Base-by-base conservation (phyloP, 1,284 basidiomycete genomes). In the Apiotrichum montevideense region DNA sequence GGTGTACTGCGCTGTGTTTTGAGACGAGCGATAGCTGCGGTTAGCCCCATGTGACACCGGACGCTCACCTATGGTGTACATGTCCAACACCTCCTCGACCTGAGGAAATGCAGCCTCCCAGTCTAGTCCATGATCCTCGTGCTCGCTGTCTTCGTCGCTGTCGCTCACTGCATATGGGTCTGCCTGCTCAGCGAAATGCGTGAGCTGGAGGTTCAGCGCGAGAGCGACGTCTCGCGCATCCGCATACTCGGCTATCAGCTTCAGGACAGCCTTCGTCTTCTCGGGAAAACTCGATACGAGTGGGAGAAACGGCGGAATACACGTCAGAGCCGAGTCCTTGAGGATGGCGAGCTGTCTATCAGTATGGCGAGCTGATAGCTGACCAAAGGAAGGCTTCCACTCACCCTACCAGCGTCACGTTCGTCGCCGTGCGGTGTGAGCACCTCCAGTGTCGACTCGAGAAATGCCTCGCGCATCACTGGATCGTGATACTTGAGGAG, bases 41-140 rank as follows among this genome's bases (percentile, higher is more conserved):
- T 5, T 1, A 6, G 33, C 2, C 3, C n/a, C 14, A 14, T 14
- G 3, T n/a, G 10, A 32, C 35, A 21, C 15, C 35, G 37, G 13
- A 39, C 13, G 54, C 67, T 58, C 35, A 71, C 69, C 64, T 11
- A 32, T 45, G 9, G 56, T 50, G 32, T 67, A 64, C 46, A 60
- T 58, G 37, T 66, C 58, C 33, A 91, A 77, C 47, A 87, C 74
- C 13, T 67, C 63, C 10, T 79, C 64, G 67, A 86, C 85, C 40
- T 84, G 81, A 14, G 76, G 66, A 14, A 67, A 77, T 54, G 86
- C 66, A 5, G 64, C 63, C 9, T 69, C 64, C 6, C 71, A 71
- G 54, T 81, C 77, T 10, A 57, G 49, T 39, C 77, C 72, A 2
- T 71, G 65, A 4, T 62, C 62, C 49, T 55, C 59, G 3, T 64